Conservation (phyloP, 2,329 filamentous ascomycete species). For the Colletotrichum australisinense region DNA sequence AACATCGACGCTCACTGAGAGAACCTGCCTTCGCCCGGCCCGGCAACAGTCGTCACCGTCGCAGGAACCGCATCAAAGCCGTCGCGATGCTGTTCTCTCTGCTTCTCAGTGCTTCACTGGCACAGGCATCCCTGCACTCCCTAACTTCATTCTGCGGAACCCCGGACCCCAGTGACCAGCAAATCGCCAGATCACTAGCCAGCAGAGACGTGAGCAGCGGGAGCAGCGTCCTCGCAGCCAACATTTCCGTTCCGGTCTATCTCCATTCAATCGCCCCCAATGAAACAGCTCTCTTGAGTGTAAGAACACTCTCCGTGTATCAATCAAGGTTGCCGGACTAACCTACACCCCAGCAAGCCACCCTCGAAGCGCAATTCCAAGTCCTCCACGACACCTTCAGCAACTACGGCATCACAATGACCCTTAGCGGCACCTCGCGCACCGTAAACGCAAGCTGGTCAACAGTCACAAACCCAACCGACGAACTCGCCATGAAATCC, state of each 20-base stretch:
- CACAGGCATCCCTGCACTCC: not conserved
- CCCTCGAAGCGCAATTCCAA: conserved; percentile 40
- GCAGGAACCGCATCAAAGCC: not conserved
- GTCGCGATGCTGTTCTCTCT: not conserved
- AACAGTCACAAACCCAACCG: conserved; percentile 17
- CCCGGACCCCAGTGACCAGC: not conserved
- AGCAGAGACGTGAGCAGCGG: no score
- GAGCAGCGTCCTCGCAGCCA: not conserved
- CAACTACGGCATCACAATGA: conserved; percentile 44
- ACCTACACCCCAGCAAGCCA: conserved; percentile 29
- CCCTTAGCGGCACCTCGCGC: conserved; percentile 41
- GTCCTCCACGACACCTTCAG: conserved; percentile 42
- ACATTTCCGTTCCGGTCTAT: not conserved
- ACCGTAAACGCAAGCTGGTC: conserved; percentile 47
- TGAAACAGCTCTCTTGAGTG: not conserved
- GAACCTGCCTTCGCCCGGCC: not conserved
- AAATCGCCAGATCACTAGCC: not conserved
- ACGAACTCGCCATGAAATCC: conserved; percentile 52
- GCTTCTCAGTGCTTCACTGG: not conserved
- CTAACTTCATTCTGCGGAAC: not conserved
- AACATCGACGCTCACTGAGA: no score
- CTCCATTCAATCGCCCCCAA: not conserved
- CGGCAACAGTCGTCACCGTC: not conserved
- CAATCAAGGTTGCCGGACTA: not conserved
- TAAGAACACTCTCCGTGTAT: not conserved